phyloP scores from a whole-genome alignment of 768 basidiomycete species.

The Cystofilobasidium bisporidii region DNA sequence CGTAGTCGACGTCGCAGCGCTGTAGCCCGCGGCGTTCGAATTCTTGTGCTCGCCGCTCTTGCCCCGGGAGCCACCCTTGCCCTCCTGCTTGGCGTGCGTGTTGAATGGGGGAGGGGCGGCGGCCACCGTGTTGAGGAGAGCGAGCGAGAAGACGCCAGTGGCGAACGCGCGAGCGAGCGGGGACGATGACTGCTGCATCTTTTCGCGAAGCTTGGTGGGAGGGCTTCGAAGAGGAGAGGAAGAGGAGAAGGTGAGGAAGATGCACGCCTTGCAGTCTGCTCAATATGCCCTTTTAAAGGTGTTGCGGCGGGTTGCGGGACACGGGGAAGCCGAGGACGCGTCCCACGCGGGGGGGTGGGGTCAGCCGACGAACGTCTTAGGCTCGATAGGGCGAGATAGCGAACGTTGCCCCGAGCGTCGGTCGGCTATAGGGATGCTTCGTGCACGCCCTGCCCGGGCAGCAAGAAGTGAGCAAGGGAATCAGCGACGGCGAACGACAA shows the following conservation, averaged over 20 bases:
- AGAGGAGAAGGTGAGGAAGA: neutral
- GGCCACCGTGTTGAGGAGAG: neutral
- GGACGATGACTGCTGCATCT: neutral
- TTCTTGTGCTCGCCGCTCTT: neutral
- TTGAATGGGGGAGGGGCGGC: slow-evolving; percentile 4
- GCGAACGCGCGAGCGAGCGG: neutral
- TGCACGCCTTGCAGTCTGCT: neutral
- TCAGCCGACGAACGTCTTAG: too few species aligned
- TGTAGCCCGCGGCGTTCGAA: slow-evolving; percentile 17
- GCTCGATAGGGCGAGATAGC: too few species aligned
- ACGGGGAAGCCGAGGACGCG: too few species aligned
- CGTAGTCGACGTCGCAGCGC: too few species aligned
- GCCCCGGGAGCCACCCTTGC: neutral
- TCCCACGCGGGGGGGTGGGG: too few species aligned
- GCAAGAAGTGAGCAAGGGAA: too few species aligned
- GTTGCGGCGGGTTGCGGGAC: too few species aligned
- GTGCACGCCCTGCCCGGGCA: too few species aligned
- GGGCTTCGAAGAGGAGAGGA: neutral
- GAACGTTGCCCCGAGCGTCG: too few species aligned
- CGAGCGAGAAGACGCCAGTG: neutral
- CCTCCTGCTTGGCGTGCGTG: neutral
- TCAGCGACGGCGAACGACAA: too few species aligned
- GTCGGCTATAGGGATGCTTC: too few species aligned
- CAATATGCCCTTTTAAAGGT: too few species aligned
- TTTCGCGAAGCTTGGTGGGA: neutral